Evolutionary conservation across 2,329 filamentous ascomycete genomes (phyloP), one percentile per base, ranked within the genome.

Genomic region (Chrysosporium keratinophilum): DNA sequence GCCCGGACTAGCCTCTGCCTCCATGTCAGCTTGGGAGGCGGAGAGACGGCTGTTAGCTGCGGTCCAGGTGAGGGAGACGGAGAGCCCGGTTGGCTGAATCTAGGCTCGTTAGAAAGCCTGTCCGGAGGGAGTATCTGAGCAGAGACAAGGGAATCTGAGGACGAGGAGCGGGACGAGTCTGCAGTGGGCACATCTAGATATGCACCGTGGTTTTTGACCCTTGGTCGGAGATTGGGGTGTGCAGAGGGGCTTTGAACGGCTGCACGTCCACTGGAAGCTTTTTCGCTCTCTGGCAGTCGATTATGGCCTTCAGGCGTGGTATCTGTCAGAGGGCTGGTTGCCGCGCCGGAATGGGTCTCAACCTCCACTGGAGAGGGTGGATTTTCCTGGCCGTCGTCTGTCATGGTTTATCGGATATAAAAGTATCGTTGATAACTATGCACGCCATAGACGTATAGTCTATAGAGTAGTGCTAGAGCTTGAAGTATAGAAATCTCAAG

Each of bases 1-100:
- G n/a, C 37, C 5, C 50, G 50, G 6, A 28, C 12, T 5, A 45
- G 11, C 11, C n/a, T 37, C 11, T 45, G 40, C 41, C 17, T 44
- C 40, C 50, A 52, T 37, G 50, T 39, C 11, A 39, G 9, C 7
- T 37, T 12, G 2, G 17, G 17, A n/a, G 23, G 6, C 3, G 50
- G 41, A 3, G 50, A 28, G 1, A 17, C 33, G 23, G 40, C 33
- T 17, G 17, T 17, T 6, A 45, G 33, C 12, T 45, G 31, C 2
- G 41, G 50, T 11, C 41, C 48, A 12, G 48, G 48, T 6, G 48
- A 50, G 5, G 48, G 48, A 34, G 48, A 41, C 31, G 48, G 48
- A 5, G 39, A 50, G 12, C 23, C 48, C n/a, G 48, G 48, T 15
- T 50, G 19, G 5, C 9, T 19, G 14, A 34, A 50, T 34, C 14